Evolutionary conservation across 1,284 basidiomycete species (phyloP), one percentile per base, ranked within the genome.

Genomic region (Phlebopus sp.): DNA sequence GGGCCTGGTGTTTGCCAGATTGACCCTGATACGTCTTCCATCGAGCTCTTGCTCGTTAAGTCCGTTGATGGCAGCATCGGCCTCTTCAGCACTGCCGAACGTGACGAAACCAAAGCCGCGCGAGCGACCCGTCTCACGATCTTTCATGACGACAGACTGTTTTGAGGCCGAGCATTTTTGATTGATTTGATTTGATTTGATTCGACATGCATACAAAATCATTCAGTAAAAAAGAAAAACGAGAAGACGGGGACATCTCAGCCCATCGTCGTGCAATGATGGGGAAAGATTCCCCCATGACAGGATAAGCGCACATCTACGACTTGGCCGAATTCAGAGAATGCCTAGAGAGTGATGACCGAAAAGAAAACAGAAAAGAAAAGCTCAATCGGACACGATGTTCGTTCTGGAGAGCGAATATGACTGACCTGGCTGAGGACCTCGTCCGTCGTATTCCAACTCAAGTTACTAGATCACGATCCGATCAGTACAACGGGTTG

Each of bases 31-130:
- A 58, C 89, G 82, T 57, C 95, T 83, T 57, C 94, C 93, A 69
- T 98, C 95, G 55, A 98, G 83, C 51, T 96, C 92, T 68, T 89
- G 83, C 60, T 97, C 95, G 73, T 97, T 84, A 69, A 97, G 73
- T 44, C 67, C 73, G 43, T 51, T 47, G 66, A 96, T 94, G 49
- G 94, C 92, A 50, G 75, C 74, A 30, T 93, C 72, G 53, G 94
- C 94, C 71, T 96, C 86, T 1, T 56, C 40, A 3, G 46, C 11
- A 39, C 50, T 64, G 65, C 62, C 64, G 69, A 78, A 92, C 49
- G 91, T 94, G 61, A 97, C 93, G 69, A 97, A 97, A 57, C 93
- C 94, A 71, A 97, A 97, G 66, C 94, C 92, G 67, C 94, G 91
- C 58, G 93, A 96, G 65, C 93, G 91, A 59, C 90, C 90, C 55